Evolutionary conservation across 1,139 yeast genomes (phyloP).

Genomic region (Nadsonia commutata): DNA sequence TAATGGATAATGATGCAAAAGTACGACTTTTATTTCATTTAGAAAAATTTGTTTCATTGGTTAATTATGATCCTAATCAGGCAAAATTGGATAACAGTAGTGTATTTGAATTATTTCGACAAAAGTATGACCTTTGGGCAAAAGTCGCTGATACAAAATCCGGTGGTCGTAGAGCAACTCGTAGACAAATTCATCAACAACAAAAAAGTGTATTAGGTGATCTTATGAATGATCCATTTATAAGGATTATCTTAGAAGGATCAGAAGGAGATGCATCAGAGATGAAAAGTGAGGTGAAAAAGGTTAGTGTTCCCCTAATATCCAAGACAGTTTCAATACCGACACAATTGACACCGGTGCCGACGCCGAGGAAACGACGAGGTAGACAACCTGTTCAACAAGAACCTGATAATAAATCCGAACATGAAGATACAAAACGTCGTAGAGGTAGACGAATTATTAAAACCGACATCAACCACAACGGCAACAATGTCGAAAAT

Average conservation of each 20-base stretch:
- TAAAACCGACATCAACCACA: neutral
- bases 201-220: conserved; percentile 10
- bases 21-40: conserved; percentile 40
- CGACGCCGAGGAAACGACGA: no score
- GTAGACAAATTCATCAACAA: conserved; percentile 18
- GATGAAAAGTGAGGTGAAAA: neutral
- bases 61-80: conserved; percentile 44
- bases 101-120: conserved; percentile 22
- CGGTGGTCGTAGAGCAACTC: conserved; percentile 17
- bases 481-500: conserved; percentile 2
- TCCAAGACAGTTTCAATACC: no score
- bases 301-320: no score
- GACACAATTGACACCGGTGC: no score
- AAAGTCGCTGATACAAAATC: conserved; percentile 14
- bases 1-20: conserved; percentile 14
- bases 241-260: conserved; percentile 10
- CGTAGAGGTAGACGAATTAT: neutral
- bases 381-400: no score
- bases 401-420: conserved; percentile 1
- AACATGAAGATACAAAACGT: conserved; percentile 3
- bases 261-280: conserved; percentile 6
- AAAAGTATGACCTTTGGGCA: conserved; percentile 27
- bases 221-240: conserved; percentile 12
- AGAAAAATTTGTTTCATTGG: conserved; percentile 44
- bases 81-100: conserved; percentile 30